phyloP scores from a whole-genome alignment of 192 early-diverging fungal genomes.

The Mortierella antarctica region DNA sequence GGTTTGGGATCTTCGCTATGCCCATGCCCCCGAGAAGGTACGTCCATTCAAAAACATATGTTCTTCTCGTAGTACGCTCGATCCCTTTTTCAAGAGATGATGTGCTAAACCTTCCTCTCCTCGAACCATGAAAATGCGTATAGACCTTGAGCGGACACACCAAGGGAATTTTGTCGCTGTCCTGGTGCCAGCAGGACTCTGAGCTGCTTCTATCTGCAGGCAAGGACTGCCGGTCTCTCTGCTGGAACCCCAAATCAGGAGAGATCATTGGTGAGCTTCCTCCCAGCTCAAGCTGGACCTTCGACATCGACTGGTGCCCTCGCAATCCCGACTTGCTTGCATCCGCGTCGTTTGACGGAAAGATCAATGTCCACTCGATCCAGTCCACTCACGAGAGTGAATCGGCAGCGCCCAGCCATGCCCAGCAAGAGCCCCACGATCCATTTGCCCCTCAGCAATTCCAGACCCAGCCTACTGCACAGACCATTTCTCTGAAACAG shows the following conservation, averaged over 20 bases:
- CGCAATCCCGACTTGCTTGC: conserved; percentile 92
- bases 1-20: conserved; percentile 97
- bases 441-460: conserved; percentile 74
- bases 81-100: neutral
- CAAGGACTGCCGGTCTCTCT: conserved; percentile 94
- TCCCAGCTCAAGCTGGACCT: conserved; percentile 90
- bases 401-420: conserved; percentile 6
- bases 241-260: conserved; percentile 89
- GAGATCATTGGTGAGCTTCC: conserved; percentile 92
- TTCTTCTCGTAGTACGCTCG: neutral
- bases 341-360: conserved; percentile 94
- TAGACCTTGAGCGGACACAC: conserved; percentile 84
- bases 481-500: conserved; percentile 74
- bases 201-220: conserved; percentile 93
- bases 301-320: conserved; percentile 96
- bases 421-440: conserved; percentile 64
- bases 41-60: neutral
- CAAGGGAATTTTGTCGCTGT: conserved; percentile 90
- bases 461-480: conserved; percentile 31
- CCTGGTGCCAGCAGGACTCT: conserved; percentile 96
- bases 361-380: conserved; percentile 86
- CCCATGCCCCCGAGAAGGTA: conserved; percentile 87
- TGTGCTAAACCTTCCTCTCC: neutral
- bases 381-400: conserved; percentile 62
- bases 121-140: conserved; percentile 1